These are phyloP conservation scores for Trichoderma semiorbis DNA, from an alignment of 2,329 filamentous ascomycete species.

Conservation along the genomic window DNA sequence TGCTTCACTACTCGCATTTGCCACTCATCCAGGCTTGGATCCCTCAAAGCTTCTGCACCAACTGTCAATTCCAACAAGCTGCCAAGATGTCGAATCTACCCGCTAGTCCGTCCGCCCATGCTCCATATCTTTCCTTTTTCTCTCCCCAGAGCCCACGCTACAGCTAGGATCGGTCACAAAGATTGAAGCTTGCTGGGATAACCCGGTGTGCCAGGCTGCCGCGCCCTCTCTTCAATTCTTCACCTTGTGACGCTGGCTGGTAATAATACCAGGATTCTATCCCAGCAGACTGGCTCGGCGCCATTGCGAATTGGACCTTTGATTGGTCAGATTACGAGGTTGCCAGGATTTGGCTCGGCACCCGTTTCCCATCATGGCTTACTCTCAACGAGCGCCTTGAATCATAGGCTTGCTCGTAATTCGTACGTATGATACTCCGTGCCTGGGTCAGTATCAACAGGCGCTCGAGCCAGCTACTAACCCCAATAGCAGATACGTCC, in stretches of 20 bases:
- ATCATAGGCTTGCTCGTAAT: not conserved
- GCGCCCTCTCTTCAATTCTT: not conserved
- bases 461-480: not conserved
- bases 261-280: not conserved
- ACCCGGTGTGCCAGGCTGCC: not conserved
- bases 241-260: not conserved
- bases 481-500: not conserved
- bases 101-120: not conserved
- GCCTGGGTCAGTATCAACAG: not conserved
- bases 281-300: constrained; percentile 1
- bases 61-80: not conserved
- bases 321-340: not conserved
- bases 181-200: not conserved
- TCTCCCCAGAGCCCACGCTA: not conserved
- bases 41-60: not conserved
- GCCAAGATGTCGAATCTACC: not conserved
- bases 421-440: not conserved
- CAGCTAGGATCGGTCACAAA: not conserved
- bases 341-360: not conserved
- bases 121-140: not conserved
- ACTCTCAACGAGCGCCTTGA: not conserved
- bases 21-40: not conserved
- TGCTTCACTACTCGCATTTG: not conserved
- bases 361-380: not conserved
- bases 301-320: not conserved